These are phyloP conservation scores for Cynanchum wilfordii DNA, from an alignment of 257 asterid species.

Conservation along the genomic window DNA sequence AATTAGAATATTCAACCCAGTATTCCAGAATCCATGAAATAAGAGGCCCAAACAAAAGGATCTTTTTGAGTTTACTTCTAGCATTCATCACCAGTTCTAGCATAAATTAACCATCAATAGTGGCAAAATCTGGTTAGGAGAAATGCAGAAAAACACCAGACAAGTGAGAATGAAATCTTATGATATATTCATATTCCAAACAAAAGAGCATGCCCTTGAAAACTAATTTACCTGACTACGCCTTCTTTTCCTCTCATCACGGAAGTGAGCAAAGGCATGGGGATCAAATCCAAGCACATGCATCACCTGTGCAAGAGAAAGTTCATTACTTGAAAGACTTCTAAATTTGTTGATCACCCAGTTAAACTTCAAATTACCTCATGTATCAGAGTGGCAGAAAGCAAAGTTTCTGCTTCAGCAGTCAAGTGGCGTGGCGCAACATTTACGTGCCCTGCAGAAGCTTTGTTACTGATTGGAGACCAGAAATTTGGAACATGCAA, in stretches of 20 bases:
- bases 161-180: background rate
- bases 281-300: constrained; percentile 98
- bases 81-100: background rate
- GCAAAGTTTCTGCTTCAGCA: constrained; percentile 92
- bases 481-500: background rate
- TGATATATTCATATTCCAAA: background rate
- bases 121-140: background rate
- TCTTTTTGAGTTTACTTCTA: background rate
- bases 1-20: background rate
- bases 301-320: constrained; percentile 54
- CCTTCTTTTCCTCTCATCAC: constrained; percentile 90
- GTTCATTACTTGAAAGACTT: constrained; percentile 4
- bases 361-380: constrained; percentile 48
- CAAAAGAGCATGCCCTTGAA: background rate
- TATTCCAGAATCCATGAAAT: background rate
- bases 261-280: constrained; percentile 92
- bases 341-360: background rate
- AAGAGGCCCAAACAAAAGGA: background rate
- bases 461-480: background rate
- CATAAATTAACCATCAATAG: background rate
- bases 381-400: constrained; percentile 84
- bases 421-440: constrained; percentile 99
- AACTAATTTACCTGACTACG: constrained; percentile 52
- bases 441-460: constrained; percentile 81
- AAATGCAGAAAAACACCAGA: background rate